These are phyloP conservation scores for Mucor circinelloides DNA, from an alignment of 371 early-diverging fungal genomes.

Conservation along the genomic window DNA sequence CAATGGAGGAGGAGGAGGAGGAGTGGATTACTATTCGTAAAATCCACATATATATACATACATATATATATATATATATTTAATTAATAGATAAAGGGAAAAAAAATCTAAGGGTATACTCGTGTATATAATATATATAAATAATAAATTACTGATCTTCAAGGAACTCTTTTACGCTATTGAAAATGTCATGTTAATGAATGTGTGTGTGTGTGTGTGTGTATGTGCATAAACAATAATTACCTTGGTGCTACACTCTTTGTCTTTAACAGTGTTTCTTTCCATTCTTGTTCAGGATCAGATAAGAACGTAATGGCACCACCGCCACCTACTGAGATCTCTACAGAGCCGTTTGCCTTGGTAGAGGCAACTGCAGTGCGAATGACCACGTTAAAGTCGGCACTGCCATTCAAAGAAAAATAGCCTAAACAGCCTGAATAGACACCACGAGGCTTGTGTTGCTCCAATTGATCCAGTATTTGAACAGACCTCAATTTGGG, in stretches of 20 bases:
- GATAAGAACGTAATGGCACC: slow-evolving; percentile 92
- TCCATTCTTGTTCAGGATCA: slow-evolving; percentile 84
- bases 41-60: neutral
- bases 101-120: neutral
- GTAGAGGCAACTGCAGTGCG: slow-evolving; percentile 69
- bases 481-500: slow-evolving; percentile 90
- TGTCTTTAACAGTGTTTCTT: slow-evolving; percentile 73
- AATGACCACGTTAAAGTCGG: slow-evolving; percentile 85
- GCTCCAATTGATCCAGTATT: slow-evolving; percentile 78
- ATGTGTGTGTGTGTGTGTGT: neutral
- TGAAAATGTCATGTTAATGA: slow-evolving; percentile 4
- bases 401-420: slow-evolving; percentile 65
- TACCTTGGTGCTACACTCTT: slow-evolving; percentile 70
- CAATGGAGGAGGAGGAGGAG: neutral
- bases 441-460: slow-evolving; percentile 71
- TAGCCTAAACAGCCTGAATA: slow-evolving; percentile 95
- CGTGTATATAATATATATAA: neutral
- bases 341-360: slow-evolving; percentile 19
- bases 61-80: neutral
- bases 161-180: slow-evolving; percentile 28
- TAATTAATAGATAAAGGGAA: neutral
- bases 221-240: neutral
- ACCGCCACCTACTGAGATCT: slow-evolving; percentile 84
- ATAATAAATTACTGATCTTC: slow-evolving; percentile 18
- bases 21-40: neutral